phyloP scores from a whole-genome alignment of 169 alveolate genomes.

The Cyclospora cayetanensis region DNA sequence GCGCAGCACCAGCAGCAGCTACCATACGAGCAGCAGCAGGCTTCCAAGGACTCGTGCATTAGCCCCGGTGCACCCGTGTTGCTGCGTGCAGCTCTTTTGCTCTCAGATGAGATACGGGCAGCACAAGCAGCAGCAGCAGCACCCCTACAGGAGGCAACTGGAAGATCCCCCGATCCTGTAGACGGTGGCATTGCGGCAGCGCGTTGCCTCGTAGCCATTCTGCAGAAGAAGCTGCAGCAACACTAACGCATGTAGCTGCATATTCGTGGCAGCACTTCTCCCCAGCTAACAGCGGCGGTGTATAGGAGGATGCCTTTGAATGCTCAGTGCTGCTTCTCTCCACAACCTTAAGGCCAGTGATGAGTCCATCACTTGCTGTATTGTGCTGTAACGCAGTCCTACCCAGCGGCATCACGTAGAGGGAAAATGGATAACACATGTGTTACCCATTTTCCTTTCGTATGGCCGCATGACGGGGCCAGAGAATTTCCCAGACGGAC shows the following conservation, averaged over 20 bases:
- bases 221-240: not conserved
- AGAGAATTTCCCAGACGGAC: no score
- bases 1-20: constrained; percentile 28
- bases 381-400: no score
- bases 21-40: not conserved
- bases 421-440: no score
- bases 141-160: not conserved
- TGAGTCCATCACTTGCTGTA: no score
- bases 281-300: not conserved
- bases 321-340: no score
- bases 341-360: no score
- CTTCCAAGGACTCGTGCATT: not conserved
- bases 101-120: not conserved
- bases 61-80: not conserved
- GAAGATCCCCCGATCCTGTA: not conserved
- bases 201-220: not conserved
- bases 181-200: constrained; percentile 33
- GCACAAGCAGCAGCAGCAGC: constrained; percentile 40
- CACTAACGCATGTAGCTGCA: not conserved
- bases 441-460: no score
- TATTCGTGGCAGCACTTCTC: not conserved
- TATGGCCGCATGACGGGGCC: no score
- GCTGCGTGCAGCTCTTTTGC: constrained; percentile 4
- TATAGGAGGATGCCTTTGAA: not conserved
- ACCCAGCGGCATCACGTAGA: no score